Evolutionary conservation across 768 basidiomycete genomes (phyloP).

Genomic region (Lepiota subincarnata): DNA sequence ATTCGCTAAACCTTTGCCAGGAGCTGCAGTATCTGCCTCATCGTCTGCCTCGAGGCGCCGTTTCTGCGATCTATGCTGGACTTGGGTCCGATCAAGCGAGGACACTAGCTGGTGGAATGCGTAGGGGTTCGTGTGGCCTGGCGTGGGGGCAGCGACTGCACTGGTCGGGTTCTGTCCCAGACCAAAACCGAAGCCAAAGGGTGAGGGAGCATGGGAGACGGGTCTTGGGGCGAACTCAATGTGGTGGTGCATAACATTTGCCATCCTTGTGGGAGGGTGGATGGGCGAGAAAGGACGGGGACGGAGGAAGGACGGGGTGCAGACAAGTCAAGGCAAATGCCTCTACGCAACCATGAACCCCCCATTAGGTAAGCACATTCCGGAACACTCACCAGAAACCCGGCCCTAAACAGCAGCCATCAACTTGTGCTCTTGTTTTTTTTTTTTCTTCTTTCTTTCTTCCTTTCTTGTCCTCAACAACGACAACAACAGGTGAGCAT

Average conservation of each 20-base stretch:
- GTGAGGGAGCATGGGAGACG: conserved; percentile 55
- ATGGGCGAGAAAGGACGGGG: conserved; percentile 16
- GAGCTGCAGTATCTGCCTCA: conserved; percentile 37
- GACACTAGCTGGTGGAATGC: conserved; percentile 56
- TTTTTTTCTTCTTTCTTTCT: conserved; percentile 13
- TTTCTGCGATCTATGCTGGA: conserved; percentile 44
- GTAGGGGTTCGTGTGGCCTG: conserved; percentile 45
- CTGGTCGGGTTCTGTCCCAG: conserved; percentile 43
- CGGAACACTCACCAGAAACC: conserved; percentile 15
- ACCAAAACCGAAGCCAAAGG: conserved; percentile 74
- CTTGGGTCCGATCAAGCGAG: conserved; percentile 38
- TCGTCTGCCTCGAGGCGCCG: conserved; percentile 68
- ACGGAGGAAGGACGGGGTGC: conserved; percentile 12
- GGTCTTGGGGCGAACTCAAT: conserved; percentile 60
- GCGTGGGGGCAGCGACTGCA: conserved; percentile 37
- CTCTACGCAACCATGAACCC: conserved; percentile 11
- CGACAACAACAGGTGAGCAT: conserved; percentile 29
- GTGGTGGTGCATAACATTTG: conserved; percentile 65
- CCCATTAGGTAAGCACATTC: conserved; percentile 11
- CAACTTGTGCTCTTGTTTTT: conserved; percentile 16
- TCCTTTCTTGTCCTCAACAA: too few relatives aligned
- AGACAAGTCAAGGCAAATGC: conserved; percentile 6
- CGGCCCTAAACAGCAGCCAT: conserved; percentile 32
- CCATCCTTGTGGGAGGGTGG: conserved; percentile 38
- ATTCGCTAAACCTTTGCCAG: conserved; percentile 23